A percentile compares a stretch with the other conserved stretches of the same genome.
Evolutionary conservation across 1,284 basidiomycete species (phyloP).

Genomic region (Cutaneotrichosporon sp.): DNA sequence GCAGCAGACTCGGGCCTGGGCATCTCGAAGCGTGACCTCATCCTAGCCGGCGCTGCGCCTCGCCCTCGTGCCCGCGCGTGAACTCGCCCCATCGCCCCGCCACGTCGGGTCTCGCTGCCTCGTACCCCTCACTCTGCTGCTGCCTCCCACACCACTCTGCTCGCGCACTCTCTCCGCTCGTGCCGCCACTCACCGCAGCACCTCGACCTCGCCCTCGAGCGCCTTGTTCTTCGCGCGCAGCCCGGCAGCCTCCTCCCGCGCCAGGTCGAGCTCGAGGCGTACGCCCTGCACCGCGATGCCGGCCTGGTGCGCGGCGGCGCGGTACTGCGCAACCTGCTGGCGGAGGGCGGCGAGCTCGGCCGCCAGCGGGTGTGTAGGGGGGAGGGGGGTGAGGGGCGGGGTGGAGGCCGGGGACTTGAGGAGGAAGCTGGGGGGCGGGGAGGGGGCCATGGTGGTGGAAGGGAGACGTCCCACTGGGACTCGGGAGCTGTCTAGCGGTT

Average conservation of each 20-base stretch:
- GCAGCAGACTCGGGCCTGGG: no score
- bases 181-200: slow-evolving; percentile 33
- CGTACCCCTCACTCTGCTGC: no score
- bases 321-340: slow-evolving; percentile 65
- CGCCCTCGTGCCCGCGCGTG: no score
- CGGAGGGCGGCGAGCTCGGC: slow-evolving; percentile 66
- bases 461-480: no score
- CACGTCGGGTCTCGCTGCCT: no score
- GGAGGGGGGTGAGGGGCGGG: slow-evolving; percentile 41
- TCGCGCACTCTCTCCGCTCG: background rate
- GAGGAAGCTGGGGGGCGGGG: background rate
- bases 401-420: background rate
- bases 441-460: background rate
- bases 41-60: no score
- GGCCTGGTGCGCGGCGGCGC: slow-evolving; percentile 48
- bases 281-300: slow-evolving; percentile 52
- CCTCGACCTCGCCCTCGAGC: slow-evolving; percentile 42
- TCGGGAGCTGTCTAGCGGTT: background rate
- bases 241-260: slow-evolving; percentile 45
- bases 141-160: no score
- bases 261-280: slow-evolving; percentile 46
- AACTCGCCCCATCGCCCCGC: no score
- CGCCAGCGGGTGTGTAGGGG: slow-evolving; percentile 61
- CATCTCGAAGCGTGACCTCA: no score
- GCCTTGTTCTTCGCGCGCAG: slow-evolving; percentile 46